Conservation (phyloP, 306 rosid species). For the Ceratonia siliqua region DNA sequence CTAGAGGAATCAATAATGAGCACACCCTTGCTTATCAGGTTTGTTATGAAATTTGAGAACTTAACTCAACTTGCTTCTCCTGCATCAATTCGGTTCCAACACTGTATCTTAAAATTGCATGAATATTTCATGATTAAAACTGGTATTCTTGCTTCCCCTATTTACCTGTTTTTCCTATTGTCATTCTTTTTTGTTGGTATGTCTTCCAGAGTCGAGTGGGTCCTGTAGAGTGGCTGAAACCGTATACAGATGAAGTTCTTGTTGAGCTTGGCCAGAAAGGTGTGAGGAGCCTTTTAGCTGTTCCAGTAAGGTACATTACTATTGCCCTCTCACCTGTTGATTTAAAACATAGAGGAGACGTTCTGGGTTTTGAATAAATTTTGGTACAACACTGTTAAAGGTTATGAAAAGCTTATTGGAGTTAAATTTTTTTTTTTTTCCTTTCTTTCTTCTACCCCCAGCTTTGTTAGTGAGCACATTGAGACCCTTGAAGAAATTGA, state of each 20-base stretch:
- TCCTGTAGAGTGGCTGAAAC: conserved; percentile 98
- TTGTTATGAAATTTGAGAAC: conserved; percentile 16
- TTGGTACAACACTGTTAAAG: background rate
- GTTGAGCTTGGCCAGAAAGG: conserved; percentile 98
- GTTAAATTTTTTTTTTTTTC: background rate
- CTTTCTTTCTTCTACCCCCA: conserved; percentile 34
- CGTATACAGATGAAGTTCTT: conserved; percentile 93
- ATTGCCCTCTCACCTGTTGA: background rate
- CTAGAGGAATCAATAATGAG: conserved; percentile 79
- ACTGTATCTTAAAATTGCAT: conserved; percentile 5
- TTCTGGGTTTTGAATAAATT: background rate
- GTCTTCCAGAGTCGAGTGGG: conserved; percentile 93
- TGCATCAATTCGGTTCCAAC: background rate
- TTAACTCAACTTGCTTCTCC: conserved; percentile 3
- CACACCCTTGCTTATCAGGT: conserved; percentile 99
- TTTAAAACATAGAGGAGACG: background rate
- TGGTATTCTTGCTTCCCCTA: conserved; percentile 10
- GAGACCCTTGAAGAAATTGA: conserved; percentile 99
- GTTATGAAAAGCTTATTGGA: background rate
- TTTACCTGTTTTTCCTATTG: background rate
- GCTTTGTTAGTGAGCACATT: conserved; percentile 99
- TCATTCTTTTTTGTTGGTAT: conserved; percentile 39
- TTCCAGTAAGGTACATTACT: conserved; percentile 82
- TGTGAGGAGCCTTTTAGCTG: conserved; percentile 88
- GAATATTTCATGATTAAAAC: conserved; percentile 10